phyloP scores from a whole-genome alignment of 345 rosid genomes.

The Citrus australasica region DNA sequence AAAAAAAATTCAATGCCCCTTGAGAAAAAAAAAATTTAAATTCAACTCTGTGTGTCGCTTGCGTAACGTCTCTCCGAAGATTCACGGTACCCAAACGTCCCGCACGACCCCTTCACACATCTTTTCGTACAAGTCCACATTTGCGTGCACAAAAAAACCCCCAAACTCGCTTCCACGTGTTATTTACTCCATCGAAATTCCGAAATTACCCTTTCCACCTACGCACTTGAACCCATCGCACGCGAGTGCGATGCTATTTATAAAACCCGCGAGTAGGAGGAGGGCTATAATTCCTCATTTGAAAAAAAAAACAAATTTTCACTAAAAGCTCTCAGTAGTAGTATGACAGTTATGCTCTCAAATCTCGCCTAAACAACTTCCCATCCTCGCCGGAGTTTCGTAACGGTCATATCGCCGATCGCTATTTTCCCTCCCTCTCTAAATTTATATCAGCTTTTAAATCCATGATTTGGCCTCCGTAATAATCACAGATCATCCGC shows the following conservation, averaged over 20 bases:
- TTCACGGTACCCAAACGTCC: slow-evolving; percentile 25
- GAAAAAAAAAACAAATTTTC: background rate
- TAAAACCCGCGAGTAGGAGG: slow-evolving; percentile 27
- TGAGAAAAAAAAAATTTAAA: slow-evolving; percentile 1
- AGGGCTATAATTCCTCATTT: background rate
- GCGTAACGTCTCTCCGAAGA: slow-evolving; percentile 61
- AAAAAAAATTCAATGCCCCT: background rate
- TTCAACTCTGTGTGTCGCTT: slow-evolving; percentile 13
- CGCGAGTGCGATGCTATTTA: slow-evolving; percentile 18
- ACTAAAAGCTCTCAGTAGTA: background rate
- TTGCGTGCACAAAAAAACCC: background rate
- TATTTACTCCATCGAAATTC: background rate
- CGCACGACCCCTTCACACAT: background rate
- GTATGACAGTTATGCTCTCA: slow-evolving; percentile 52
- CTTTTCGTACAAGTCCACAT: background rate
- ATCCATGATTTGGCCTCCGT: background rate
- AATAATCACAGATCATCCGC: background rate
- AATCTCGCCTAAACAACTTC: slow-evolving; percentile 37
- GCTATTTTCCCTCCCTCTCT: background rate
- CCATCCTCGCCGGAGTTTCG: slow-evolving; percentile 29
- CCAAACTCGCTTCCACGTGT: slow-evolving; percentile 24
- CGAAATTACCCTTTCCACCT: slow-evolving; percentile 10
- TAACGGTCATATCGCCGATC: slow-evolving; percentile 47
- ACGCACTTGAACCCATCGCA: background rate
- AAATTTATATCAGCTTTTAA: background rate